Percentiles rank a stretch among this genome's conserved stretches.
Evolutionary conservation across 2,329 filamentous ascomycete genomes (phyloP).

Genomic region (Cryphonectria carpinicola): DNA sequence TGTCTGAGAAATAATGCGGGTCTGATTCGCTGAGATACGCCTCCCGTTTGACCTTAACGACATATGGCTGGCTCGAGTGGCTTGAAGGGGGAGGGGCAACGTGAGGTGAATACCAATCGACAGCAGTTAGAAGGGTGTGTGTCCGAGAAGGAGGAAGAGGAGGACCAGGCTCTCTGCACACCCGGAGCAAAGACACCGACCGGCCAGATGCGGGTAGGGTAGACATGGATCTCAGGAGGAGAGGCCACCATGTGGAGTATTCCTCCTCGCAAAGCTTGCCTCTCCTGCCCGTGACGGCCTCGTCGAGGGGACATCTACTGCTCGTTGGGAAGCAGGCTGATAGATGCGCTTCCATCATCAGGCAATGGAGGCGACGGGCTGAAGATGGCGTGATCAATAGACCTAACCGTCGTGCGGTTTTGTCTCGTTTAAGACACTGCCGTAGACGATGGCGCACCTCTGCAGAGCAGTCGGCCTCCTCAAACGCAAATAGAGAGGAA

Average conservation of each 20-base stretch:
- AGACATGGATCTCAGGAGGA: background rate
- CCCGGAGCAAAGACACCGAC: background rate
- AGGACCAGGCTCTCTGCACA: background rate
- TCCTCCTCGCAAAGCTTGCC: background rate
- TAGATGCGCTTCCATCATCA: background rate
- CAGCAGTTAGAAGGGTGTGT: background rate
- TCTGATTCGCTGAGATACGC: background rate
- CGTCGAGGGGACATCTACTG: background rate
- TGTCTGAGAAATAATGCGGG: background rate
- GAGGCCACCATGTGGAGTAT: background rate
- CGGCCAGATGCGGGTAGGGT: background rate
- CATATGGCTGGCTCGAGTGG: background rate
- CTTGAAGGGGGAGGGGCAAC: background rate
- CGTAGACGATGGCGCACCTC: background rate
- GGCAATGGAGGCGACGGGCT: background rate
- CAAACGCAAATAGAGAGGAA: background rate
- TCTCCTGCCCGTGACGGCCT: background rate
- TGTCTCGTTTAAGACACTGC: background rate
- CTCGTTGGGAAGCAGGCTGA: background rate
- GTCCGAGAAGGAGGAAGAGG: background rate
- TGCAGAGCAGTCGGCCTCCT: background rate
- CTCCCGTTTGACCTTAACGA: background rate
- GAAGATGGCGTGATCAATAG: background rate
- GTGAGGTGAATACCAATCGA: background rate
- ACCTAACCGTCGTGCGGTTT: background rate